Evolutionary conservation across 345 rosid genomes (phyloP).

Genomic region (Gossypium arboreum): DNA sequence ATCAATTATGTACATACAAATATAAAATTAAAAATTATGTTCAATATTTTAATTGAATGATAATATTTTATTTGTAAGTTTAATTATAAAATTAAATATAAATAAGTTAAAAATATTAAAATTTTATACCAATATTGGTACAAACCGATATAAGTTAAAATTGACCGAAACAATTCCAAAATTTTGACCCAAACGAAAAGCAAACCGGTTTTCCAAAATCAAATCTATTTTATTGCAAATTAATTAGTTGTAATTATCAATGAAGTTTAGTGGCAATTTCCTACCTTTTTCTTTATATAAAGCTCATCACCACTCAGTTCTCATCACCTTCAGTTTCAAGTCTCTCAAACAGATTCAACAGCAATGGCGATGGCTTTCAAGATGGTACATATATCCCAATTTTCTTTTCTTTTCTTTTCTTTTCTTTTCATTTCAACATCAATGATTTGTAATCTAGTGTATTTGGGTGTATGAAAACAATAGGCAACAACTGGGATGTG

Average conservation of each 20-base stretch:
- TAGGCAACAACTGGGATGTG: conserved; percentile 96
- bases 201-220: too few species aligned
- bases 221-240: not conserved
- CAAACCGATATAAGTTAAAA: too few species aligned
- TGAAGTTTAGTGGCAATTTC: conserved; percentile 32
- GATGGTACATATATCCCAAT: conserved; percentile 46
- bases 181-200: too few species aligned
- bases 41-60: too few species aligned
- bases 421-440: not conserved
- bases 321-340: conserved; percentile 8
- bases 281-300: conserved; percentile 38
- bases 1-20: too few species aligned
- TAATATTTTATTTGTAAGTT: too few species aligned
- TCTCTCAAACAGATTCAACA: conserved; percentile 20
- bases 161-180: too few species aligned
- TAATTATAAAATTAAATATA: too few species aligned
- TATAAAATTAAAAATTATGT: too few species aligned
- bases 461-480: not conserved
- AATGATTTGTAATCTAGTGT: not conserved
- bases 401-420: not conserved
- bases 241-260: conserved; percentile 28
- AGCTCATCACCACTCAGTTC: conserved; percentile 4
- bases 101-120: too few species aligned
- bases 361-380: conserved; percentile 98
- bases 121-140: too few species aligned